Evolutionary conservation across 1,284 basidiomycete genomes (phyloP).

Genomic region (Chalciporus sp.): DNA sequence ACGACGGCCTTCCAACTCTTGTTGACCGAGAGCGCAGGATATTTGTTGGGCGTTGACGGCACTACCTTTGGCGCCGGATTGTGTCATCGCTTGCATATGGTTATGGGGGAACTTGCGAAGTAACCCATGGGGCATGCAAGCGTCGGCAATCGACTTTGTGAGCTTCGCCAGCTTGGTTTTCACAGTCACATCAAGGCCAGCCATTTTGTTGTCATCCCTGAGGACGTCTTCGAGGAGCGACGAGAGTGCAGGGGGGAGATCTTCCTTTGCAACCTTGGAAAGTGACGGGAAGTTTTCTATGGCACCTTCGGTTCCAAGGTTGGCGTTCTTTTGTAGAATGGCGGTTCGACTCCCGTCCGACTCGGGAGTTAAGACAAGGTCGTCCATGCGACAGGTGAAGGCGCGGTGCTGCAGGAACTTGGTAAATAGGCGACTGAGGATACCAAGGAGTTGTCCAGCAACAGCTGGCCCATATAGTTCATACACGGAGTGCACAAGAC

Average conservation of each 20-base stretch:
- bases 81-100: conserved; percentile 99
- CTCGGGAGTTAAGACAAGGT: conserved; percentile 85
- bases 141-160: conserved; percentile 88
- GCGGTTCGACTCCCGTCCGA: conserved; percentile 77
- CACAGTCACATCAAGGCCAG: conserved; percentile 90
- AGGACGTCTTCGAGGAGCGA: conserved; percentile 89
- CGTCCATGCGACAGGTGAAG: conserved; percentile 99
- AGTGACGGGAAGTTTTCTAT: conserved; percentile 88
- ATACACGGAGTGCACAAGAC: conserved; percentile 97
- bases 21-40: conserved; percentile 95
- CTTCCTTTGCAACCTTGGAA: conserved; percentile 47
- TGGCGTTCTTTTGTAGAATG: conserved; percentile 70
- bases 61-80: conserved; percentile 97
- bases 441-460: conserved; percentile 91
- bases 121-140: conserved; percentile 89
- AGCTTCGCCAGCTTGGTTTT: conserved; percentile 85
- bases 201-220: conserved; percentile 98
- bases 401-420: conserved; percentile 97
- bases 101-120: conserved; percentile 96
- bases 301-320: conserved; percentile 85
- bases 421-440: conserved; percentile 93
- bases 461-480: conserved; percentile 94
- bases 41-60: conserved; percentile 98
- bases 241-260: conserved; percentile 55
- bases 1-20: conserved; percentile 97